Percentiles rank a stretch among this genome's conserved stretches.
Conservation (phyloP, 2,329 filamentous ascomycete species). For the Chaetomiaceae sp. region DNA sequence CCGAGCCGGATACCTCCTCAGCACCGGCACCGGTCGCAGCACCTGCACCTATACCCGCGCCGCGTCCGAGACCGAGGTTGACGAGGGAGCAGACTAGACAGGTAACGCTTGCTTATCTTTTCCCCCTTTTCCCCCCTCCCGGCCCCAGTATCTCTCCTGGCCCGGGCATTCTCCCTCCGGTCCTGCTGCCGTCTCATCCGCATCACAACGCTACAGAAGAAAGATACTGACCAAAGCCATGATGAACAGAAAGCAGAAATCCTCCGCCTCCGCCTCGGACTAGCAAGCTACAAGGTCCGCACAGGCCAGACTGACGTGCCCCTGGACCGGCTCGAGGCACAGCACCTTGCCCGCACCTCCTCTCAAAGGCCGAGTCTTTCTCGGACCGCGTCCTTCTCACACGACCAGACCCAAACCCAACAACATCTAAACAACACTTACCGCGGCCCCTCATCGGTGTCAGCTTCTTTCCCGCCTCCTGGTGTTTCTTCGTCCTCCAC, state of each 20-base stretch:
- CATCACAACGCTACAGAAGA: too few relatives aligned
- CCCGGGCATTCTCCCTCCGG: too few relatives aligned
- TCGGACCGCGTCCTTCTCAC: neutral
- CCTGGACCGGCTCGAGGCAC: conserved; percentile 53
- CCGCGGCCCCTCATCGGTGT: neutral
- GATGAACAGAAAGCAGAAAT: conserved; percentile 56
- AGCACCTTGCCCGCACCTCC: conserved; percentile 18
- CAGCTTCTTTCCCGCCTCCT: neutral
- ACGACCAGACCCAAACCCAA: neutral
- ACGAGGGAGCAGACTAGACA: conserved; percentile 52
- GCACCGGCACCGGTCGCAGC: neutral
- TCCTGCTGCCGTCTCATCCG: too few relatives aligned
- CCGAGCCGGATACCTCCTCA: conserved; percentile 42
- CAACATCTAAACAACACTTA: too few relatives aligned
- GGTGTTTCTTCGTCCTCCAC: neutral
- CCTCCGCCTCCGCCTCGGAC: conserved; percentile 62
- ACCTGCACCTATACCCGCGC: neutral
- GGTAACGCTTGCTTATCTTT: conserved; percentile 34
- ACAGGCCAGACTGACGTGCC: conserved; percentile 67
- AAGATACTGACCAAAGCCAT: neutral
- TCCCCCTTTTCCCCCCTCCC: neutral
- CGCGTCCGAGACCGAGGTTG: conserved; percentile 24
- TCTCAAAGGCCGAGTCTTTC: neutral
- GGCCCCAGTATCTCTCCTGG: too few relatives aligned
- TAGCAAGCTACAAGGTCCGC: conserved; percentile 70